Evolutionary conservation across 495 filamentous ascomycete genomes (phyloP), one percentile per base, ranked within the genome.

Genomic region (Aspergillus panamensis): DNA sequence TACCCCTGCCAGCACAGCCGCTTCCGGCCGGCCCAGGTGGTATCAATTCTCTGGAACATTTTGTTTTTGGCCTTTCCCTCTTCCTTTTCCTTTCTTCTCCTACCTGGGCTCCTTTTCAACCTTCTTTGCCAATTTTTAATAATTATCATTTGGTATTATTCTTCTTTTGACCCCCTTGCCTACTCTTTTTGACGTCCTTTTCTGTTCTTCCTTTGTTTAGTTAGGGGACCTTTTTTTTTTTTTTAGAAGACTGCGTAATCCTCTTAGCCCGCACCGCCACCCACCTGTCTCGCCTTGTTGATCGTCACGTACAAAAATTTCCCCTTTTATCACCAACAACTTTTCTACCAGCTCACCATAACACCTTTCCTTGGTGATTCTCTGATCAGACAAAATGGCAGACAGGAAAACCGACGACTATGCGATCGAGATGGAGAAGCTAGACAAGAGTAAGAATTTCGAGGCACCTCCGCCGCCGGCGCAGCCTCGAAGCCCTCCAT

Each of bases 321-420:
- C 25, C 47, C 47, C 17, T 33, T 47, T 45, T 33, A 39, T 58
- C 40, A 37, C 12, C 40, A 16, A 16, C 40, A 17, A 20, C 17
- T 20, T 45, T 12, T 45, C 54, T 35, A 16, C 25, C 49, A 14
- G 20, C 10, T 21, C 53, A 31, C 14, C 47, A 29, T 57, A 12
- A 12, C 50, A 40, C 21, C 50, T 52, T 6, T 32, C 33, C 6
- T 47, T 30, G 3, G 25, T 45, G 16, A 8, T 35, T 20, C 44
- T 32, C 5, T 12, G 32, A 33, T 30, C 52, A 43, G 31, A 32
- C 66, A 74, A 57, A 55, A 89, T 89, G 87, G 76, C 79, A 53
- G 87, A 89, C 71, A 95, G 96, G 82, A 94, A 90, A 75, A 84
- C 87, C 63, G 90, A 96, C 65, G 88, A 91, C 64, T 87, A 86